phyloP scores from a whole-genome alignment of 148 eudicot species.

The Fagopyrum tataricum region DNA sequence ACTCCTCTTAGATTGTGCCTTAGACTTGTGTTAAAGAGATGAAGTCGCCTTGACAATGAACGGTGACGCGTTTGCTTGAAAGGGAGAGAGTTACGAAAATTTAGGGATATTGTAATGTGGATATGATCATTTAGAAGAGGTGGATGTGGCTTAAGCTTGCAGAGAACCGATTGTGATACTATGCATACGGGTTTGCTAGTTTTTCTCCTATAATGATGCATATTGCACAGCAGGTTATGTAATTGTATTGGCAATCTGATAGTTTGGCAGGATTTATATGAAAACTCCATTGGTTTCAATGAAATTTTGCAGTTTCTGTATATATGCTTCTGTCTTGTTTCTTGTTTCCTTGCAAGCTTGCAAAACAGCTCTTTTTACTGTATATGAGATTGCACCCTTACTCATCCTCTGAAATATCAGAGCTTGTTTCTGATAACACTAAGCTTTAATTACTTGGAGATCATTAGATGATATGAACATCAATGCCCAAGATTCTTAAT shows the following conservation, averaged over 20 bases:
- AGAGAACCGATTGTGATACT: neutral
- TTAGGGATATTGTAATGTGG: neutral
- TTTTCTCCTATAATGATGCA: neutral
- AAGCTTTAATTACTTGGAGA: neutral
- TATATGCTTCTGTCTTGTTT: slow-evolving; percentile 3
- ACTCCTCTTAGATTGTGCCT: slow-evolving; percentile 1
- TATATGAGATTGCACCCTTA: neutral
- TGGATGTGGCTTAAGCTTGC: neutral
- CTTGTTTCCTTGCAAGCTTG: neutral
- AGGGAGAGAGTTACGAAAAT: neutral
- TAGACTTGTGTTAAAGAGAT: neutral
- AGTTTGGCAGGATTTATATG: slow-evolving; percentile 1
- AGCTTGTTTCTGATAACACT: neutral
- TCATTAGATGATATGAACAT: neutral
- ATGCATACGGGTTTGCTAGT: neutral
- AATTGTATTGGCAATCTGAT: neutral
- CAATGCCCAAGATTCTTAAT: neutral
- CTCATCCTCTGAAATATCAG: neutral
- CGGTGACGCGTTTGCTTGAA: neutral
- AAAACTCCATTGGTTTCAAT: neutral
- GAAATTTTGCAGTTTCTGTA: slow-evolving; percentile 1
- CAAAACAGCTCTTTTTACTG: neutral
- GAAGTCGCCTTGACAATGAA: neutral
- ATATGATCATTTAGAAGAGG: neutral
- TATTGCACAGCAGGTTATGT: neutral